Conservation (phyloP, 345 rosid species). For the Sisymbrium irio region DNA sequence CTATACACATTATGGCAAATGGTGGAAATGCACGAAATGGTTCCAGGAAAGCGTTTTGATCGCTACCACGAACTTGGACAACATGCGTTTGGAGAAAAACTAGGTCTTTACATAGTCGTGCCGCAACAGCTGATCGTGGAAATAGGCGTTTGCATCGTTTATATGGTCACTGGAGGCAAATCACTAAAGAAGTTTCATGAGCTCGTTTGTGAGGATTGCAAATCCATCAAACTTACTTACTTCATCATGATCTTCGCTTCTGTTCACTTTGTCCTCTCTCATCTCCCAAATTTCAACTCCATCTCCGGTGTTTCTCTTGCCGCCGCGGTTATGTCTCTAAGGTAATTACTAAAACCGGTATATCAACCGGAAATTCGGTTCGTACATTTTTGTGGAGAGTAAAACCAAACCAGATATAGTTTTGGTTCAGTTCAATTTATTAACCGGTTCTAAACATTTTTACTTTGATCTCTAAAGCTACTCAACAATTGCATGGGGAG, state of each 20-base stretch:
- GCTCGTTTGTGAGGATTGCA: constrained; percentile 38
- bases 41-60: constrained; percentile 66
- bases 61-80: constrained; percentile 84
- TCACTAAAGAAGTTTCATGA: constrained; percentile 62
- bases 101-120: constrained; percentile 72
- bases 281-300: constrained; percentile 80
- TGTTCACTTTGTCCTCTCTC: constrained; percentile 74
- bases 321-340: constrained; percentile 78
- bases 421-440: background rate
- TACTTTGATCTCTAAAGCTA: constrained; percentile 36
- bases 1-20: constrained; percentile 70
- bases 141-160: constrained; percentile 68
- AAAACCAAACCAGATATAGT: background rate
- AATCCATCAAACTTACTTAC: constrained; percentile 48
- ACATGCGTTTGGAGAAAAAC: constrained; percentile 75
- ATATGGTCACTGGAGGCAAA: constrained; percentile 86
- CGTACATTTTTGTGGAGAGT: background rate
- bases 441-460: background rate
- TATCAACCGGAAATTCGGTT: background rate
- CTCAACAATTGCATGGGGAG: constrained; percentile 80
- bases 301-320: constrained; percentile 74
- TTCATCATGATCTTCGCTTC: constrained; percentile 83
- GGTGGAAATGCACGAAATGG: constrained; percentile 93
- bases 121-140: constrained; percentile 75
- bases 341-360: constrained; percentile 37